Conservation (phyloP, 768 basidiomycete genomes). For the Leccinum aurantiacum region DNA sequence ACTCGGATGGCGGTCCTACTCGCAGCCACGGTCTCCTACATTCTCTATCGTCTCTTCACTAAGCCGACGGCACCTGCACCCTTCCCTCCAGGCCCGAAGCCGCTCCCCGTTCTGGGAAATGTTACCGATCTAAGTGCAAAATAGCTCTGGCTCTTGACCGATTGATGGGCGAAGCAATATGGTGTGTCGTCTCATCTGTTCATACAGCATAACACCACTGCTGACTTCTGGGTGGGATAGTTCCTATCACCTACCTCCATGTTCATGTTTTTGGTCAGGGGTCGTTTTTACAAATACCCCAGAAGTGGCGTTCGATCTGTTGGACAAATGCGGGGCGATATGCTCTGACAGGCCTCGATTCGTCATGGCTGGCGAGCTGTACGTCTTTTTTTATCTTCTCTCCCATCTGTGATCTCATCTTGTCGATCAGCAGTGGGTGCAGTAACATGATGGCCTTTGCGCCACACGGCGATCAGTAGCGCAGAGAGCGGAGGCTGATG, state of each 20-base stretch:
- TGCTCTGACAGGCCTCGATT: constrained; percentile 74
- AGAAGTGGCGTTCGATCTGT: constrained; percentile 57
- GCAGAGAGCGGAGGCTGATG: constrained; percentile 66
- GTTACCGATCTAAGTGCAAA: constrained; percentile 56
- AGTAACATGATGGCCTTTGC: constrained; percentile 74
- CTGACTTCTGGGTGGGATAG: constrained; percentile 25
- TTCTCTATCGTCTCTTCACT: constrained; percentile 17
- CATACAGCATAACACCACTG: background rate
- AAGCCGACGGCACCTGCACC: constrained; percentile 32
- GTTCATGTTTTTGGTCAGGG: constrained; percentile 54
- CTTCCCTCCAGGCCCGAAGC: constrained; percentile 68
- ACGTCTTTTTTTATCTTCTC: constrained; percentile 29
- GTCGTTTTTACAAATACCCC: constrained; percentile 65
- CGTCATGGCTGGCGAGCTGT: constrained; percentile 73
- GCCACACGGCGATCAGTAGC: constrained; percentile 59
- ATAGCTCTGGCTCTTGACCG: constrained; percentile 64
- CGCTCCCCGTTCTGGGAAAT: constrained; percentile 66
- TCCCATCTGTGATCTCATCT: constrained; percentile 1
- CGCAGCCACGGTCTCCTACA: constrained; percentile 13
- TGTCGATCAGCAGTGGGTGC: constrained; percentile 49
- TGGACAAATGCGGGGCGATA: constrained; percentile 68
- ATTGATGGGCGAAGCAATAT: constrained; percentile 60
- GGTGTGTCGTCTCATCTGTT: constrained; percentile 42
- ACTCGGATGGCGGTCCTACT: constrained; percentile 24
- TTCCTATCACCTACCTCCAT: constrained; percentile 64